Percentiles rank a stretch among this genome's conserved stretches.
phyloP scores from a whole-genome alignment of 208 protist species.

The Leptomonas seymouri region DNA sequence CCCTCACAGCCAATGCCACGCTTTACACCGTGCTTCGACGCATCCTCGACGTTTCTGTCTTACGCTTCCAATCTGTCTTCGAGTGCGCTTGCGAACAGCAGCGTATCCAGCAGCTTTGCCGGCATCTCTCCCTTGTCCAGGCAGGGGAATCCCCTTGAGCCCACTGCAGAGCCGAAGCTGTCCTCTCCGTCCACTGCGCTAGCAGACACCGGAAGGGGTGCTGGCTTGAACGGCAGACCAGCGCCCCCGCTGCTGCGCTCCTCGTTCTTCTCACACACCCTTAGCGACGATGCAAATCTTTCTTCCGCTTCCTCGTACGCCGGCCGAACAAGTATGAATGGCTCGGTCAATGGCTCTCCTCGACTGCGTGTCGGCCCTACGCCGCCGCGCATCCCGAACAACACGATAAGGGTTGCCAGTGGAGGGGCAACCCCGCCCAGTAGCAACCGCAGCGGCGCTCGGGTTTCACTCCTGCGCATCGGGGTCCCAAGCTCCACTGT shows the following conservation, averaged over 20 bases:
- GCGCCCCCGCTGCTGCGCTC: constrained; percentile 19
- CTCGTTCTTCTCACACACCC: constrained; percentile 9
- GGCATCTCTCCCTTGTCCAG: constrained; percentile 6
- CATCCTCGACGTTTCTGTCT: constrained; percentile 1
- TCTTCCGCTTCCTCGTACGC: constrained; percentile 11
- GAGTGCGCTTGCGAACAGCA: constrained; percentile 14
- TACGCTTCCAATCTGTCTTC: constrained; percentile 15
- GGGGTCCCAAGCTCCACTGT: neutral
- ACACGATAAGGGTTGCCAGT: constrained; percentile 21
- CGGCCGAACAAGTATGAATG: neutral
- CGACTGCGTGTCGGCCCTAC: constrained; percentile 10
- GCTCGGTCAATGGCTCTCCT: neutral
- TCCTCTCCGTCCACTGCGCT: constrained; percentile 8
- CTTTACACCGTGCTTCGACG: constrained; percentile 1
- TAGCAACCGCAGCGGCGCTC: constrained; percentile 25
- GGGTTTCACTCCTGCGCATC: constrained; percentile 25
- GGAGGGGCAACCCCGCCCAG: constrained; percentile 16
- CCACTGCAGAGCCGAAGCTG: neutral
- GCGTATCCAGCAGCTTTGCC: constrained; percentile 17
- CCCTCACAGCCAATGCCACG: neutral
- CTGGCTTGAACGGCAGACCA: neutral
- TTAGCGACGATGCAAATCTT: neutral
- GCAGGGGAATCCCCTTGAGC: neutral
- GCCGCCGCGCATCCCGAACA: constrained; percentile 15
- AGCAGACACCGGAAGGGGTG: neutral